A percentile compares a stretch with the other conserved stretches of the same genome.
Conservation (phyloP, 2,329 filamentous ascomycete genomes). For the Lasiodiplodia gonubiensis region DNA sequence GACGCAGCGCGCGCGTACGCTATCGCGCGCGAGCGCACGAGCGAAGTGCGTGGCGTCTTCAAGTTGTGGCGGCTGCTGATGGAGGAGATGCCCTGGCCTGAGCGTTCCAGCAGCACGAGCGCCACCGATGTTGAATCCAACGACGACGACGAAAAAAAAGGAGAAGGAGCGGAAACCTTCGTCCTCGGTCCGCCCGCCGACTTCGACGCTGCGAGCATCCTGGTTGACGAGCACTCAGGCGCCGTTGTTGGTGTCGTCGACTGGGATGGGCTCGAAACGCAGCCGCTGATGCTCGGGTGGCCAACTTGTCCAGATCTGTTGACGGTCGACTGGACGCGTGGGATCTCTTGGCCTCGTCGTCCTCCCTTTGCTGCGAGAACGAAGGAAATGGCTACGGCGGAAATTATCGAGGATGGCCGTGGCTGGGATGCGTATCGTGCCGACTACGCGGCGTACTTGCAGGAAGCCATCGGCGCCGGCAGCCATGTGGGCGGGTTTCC, state of each 20-base stretch:
- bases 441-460: background rate
- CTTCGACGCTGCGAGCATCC: conserved; percentile 37
- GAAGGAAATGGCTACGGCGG: background rate
- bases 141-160: background rate
- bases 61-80: background rate
- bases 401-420: background rate
- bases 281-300: conserved; percentile 31
- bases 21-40: background rate
- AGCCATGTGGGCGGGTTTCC: background rate
- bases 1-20: background rate
- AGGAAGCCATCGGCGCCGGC: background rate
- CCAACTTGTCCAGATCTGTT: conserved; percentile 6
- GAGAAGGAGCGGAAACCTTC: conserved; percentile 29
- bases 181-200: conserved; percentile 32
- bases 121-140: background rate
- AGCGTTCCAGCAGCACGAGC: background rate
- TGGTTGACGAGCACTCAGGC: conserved; percentile 30
- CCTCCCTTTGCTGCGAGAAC: background rate
- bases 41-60: background rate
- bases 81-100: background rate
- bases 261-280: conserved; percentile 31
- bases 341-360: background rate
- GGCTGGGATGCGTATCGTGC: background rate
- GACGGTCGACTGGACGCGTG: background rate
- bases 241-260: conserved; percentile 34